These are phyloP conservation scores for Vigna hirtella DNA, from an alignment of 306 rosid species.

Conservation along the genomic window DNA sequence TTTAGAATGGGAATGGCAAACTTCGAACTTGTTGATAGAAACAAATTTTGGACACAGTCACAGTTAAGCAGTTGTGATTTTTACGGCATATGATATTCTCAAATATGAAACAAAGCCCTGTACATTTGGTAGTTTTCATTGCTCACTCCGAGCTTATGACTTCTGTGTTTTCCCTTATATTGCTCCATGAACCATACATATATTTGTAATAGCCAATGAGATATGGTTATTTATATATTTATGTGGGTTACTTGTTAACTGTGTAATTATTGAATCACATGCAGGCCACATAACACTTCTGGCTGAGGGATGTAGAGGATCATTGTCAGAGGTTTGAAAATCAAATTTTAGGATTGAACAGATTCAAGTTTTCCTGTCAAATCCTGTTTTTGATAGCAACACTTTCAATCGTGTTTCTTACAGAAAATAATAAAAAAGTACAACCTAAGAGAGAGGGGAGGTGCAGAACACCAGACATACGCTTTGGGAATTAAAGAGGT, in stretches of 20 bases:
- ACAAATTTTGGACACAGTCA: conserved; percentile 6
- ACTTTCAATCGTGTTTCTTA: conserved; percentile 23
- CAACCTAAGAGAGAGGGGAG: conserved; percentile 79
- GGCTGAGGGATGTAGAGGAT: conserved; percentile 98
- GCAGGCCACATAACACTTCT: conserved; percentile 79
- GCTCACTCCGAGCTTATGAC: conserved; percentile 22
- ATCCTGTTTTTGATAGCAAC: conserved; percentile 34
- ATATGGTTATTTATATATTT: conserved; percentile 31
- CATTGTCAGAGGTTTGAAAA: conserved; percentile 85
- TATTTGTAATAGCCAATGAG: conserved; percentile 10
- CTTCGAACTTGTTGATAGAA: conserved; percentile 21
- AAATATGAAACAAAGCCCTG: conserved; percentile 3
- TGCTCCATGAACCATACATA: conserved; percentile 4
- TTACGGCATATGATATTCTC: background rate
- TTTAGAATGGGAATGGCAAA: conserved; percentile 4
- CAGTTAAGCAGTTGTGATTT: conserved; percentile 18
- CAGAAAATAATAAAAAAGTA: conserved; percentile 78
- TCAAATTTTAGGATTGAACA: conserved; percentile 34
- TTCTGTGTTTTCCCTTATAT: conserved; percentile 18
- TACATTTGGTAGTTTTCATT: background rate
- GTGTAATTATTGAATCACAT: conserved; percentile 39
- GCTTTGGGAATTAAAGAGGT: conserved; percentile 98
- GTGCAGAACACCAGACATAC: conserved; percentile 91
- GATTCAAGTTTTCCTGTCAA: conserved; percentile 29
- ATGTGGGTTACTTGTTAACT: conserved; percentile 28